A percentile compares a stretch with the other conserved stretches of the same genome.
phyloP scores from a whole-genome alignment of 345 rosid species.

The Gossypium rotundifolium region DNA sequence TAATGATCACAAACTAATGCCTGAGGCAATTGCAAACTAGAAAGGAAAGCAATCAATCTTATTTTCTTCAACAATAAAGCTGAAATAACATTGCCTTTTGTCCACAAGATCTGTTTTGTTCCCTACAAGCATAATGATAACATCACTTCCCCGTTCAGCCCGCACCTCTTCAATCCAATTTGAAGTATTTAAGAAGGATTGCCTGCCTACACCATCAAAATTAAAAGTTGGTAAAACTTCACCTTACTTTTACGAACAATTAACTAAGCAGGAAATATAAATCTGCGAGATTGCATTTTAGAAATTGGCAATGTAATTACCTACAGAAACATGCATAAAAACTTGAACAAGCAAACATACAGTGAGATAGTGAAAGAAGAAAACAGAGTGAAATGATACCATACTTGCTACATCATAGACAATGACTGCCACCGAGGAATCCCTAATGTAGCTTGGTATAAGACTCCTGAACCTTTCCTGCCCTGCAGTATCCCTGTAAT shows the following conservation, averaged over 20 bases:
- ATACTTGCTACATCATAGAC: constrained; percentile 86
- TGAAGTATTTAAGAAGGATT: constrained; percentile 69
- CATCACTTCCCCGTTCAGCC: constrained; percentile 85
- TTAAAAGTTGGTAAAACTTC: neutral
- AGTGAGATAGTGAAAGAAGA: neutral
- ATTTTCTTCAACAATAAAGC: neutral
- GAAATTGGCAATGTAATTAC: neutral
- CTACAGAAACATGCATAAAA: neutral
- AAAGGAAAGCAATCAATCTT: neutral
- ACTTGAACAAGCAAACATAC: neutral
- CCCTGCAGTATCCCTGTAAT: constrained; percentile 79
- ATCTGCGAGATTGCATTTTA: neutral
- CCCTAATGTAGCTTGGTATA: constrained; percentile 81
- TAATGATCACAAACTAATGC: neutral
- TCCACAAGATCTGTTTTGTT: constrained; percentile 90
- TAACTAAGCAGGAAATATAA: neutral
- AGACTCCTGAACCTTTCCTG: constrained; percentile 90
- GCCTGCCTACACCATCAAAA: constrained; percentile 52
- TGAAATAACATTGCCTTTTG: constrained; percentile 46
- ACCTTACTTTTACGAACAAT: neutral
- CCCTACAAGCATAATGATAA: constrained; percentile 79
- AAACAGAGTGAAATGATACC: constrained; percentile 15
- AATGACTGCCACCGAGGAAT: constrained; percentile 84
- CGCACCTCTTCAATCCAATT: constrained; percentile 92
- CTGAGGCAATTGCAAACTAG: neutral